Conservation (phyloP, 352 stramenopile species). For the Phytophthora tubulina region DNA sequence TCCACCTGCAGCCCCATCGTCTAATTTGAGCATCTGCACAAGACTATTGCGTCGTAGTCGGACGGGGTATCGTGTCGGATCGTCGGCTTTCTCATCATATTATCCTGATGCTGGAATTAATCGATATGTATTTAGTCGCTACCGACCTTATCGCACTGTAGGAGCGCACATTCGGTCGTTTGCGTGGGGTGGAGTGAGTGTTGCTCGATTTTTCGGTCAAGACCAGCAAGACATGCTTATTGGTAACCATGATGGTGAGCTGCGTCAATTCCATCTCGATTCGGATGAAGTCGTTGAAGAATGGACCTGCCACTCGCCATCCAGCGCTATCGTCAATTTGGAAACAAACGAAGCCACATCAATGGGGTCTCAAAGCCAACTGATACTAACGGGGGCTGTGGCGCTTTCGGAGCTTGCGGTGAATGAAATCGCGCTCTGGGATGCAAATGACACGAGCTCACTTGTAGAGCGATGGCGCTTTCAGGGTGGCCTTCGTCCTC, state of each 20-base stretch:
- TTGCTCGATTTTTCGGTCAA: conserved; percentile 71
- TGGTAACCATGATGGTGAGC: conserved; percentile 77
- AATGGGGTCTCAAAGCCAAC: conserved; percentile 57
- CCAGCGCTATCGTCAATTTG: conserved; percentile 72
- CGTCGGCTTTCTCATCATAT: conserved; percentile 55
- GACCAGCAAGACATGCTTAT: conserved; percentile 77
- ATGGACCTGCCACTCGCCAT: conserved; percentile 80
- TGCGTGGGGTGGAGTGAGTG: conserved; percentile 68
- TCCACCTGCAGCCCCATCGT: conserved; percentile 50
- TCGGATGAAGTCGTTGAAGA: conserved; percentile 73
- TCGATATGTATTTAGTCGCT: conserved; percentile 83
- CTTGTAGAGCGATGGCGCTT: conserved; percentile 71
- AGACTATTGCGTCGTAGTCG: conserved; percentile 64
- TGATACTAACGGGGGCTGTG: conserved; percentile 66
- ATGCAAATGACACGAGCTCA: conserved; percentile 69
- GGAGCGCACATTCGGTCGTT: conserved; percentile 56
- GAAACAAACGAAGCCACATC: conserved; percentile 76
- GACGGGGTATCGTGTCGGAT: conserved; percentile 55
- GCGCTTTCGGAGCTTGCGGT: conserved; percentile 59
- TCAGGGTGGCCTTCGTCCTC: conserved; percentile 58
- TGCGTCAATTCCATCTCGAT: conserved; percentile 70
- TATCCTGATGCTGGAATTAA: conserved; percentile 77
- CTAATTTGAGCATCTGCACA: conserved; percentile 72
- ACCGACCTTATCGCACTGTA: conserved; percentile 72
- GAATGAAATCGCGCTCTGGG: conserved; percentile 80